Evolutionary conservation across 257 asterid species (phyloP), one percentile per base, ranked within the genome.

Genomic region (Solanum pinnatisectum): DNA sequence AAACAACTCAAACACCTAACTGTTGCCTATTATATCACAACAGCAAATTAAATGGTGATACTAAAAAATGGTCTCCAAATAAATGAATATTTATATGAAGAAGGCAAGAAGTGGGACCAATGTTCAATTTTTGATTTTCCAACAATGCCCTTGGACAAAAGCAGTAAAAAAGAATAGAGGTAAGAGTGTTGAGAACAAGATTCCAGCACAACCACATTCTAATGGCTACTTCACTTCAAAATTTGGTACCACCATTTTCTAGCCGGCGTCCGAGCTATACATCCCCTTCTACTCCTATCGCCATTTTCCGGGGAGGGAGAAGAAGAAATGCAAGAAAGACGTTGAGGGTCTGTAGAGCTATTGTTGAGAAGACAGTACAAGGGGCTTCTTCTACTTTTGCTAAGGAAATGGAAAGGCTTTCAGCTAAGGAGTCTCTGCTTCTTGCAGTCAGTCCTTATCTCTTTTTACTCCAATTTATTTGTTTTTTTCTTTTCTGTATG

Each of bases 391-490:
- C 98, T 89, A 95, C 95, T 87, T 97, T 94, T 90, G 98, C 98
- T 87, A 95, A 93, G 87, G 98, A 96, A 86, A 97, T 97, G 96
- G 98, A 96, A 77, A 93, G 99, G 77, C 95, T 97, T 59, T 92
- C 98, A 46, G 98, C 99, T 83, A 97, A 97, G 90, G 98, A 97
- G 90, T 96, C 98, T 71, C 92, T 97, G 60, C 98, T 97, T 90
- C 93, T 95, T 20, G 96, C 98, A 82, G 99, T 97, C 74, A 88
- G 93, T 70, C 63, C 44, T 87, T 65, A 70, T 42, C 40, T 76
- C 60, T 46, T 70, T 56, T n/a, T 63, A 35, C 65, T 40, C 37
- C 63, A 7, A 78, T 78, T 78, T 78, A 12, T 77, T 33, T 32
- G 20, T 9, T 71, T 12, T 71, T 72, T 44, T 2, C 11, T 56